phyloP scores from a whole-genome alignment of 176 grass and related monocot genomes.

The Phragmites australis region DNA sequence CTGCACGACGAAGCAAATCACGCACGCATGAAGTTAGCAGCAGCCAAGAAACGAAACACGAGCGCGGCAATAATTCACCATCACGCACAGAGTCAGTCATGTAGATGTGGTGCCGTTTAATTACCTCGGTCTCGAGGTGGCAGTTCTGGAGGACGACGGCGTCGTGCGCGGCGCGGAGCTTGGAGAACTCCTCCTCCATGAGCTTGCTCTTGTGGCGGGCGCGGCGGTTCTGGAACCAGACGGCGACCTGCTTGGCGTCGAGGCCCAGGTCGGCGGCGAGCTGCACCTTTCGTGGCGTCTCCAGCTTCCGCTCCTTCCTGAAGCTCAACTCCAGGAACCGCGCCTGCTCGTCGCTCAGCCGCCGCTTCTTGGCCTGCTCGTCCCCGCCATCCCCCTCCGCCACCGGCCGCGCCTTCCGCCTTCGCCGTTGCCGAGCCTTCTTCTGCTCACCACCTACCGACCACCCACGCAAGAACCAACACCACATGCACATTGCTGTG shows the following conservation, averaged over 20 bases:
- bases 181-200: constrained; percentile 85
- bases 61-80: neutral
- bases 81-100: neutral
- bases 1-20: constrained; percentile 26
- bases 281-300: constrained; percentile 80
- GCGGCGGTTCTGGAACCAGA: constrained; percentile 99
- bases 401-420: constrained; percentile 49
- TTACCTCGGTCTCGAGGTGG: constrained; percentile 85
- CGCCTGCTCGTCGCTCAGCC: constrained; percentile 83
- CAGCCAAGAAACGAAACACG: neutral
- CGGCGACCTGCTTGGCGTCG: constrained; percentile 90
- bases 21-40: neutral
- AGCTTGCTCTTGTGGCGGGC: constrained; percentile 96
- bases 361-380: constrained; percentile 61
- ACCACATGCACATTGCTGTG: neutral
- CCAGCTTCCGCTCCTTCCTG: constrained; percentile 76
- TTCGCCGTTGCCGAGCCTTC: constrained; percentile 58
- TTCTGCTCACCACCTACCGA: constrained; percentile 45
- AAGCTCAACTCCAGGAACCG: constrained; percentile 77
- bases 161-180: constrained; percentile 85
- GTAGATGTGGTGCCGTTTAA: neutral
- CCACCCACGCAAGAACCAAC: neutral
- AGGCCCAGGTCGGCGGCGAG: constrained; percentile 83
- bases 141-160: constrained; percentile 73
- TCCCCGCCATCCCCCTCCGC: neutral